A percentile compares a stretch with the other conserved stretches of the same genome.
Conservation (phyloP, 2,329 filamentous ascomycete species). For the Emergomyces pasteurianus region DNA sequence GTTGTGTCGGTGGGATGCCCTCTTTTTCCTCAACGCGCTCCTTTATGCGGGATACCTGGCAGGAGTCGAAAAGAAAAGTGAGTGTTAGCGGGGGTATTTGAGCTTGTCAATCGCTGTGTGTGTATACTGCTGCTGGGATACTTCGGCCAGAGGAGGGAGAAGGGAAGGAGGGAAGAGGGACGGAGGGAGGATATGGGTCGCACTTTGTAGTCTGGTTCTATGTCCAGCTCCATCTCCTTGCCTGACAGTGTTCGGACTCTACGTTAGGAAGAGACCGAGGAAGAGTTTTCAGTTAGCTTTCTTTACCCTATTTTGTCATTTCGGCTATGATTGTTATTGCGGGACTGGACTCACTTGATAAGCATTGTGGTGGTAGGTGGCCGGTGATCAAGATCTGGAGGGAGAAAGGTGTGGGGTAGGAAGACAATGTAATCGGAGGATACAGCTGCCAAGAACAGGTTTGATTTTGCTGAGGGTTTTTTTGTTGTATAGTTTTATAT, state of each 20-base stretch:
- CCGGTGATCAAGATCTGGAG: background rate
- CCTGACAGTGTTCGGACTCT: conserved; percentile 96
- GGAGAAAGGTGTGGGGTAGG: too few relatives aligned
- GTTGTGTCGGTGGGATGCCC: conserved; percentile 92
- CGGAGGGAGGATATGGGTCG: background rate
- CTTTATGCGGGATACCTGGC: conserved; percentile 86
- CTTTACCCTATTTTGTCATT: background rate
- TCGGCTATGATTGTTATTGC: background rate
- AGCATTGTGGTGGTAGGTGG: conserved; percentile 26
- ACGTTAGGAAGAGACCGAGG: conserved; percentile 5
- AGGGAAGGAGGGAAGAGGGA: background rate
- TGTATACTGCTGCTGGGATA: background rate
- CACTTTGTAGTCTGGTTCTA: conserved; percentile 89
- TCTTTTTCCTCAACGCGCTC: conserved; percentile 99
- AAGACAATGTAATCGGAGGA: background rate
- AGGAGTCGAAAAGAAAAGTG: background rate
- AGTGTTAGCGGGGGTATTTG: background rate
- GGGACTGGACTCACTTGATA: conserved; percentile 36
- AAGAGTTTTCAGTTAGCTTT: conserved; percentile 3
- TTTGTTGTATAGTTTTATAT: background rate
- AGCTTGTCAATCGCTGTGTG: too few relatives aligned
- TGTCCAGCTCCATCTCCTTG: conserved; percentile 97
- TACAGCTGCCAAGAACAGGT: background rate
- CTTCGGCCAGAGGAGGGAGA: background rate
- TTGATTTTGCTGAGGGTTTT: background rate